phyloP scores from a whole-genome alignment of 2,329 filamentous ascomycete species.

The Penicillium sclerotigenum region DNA sequence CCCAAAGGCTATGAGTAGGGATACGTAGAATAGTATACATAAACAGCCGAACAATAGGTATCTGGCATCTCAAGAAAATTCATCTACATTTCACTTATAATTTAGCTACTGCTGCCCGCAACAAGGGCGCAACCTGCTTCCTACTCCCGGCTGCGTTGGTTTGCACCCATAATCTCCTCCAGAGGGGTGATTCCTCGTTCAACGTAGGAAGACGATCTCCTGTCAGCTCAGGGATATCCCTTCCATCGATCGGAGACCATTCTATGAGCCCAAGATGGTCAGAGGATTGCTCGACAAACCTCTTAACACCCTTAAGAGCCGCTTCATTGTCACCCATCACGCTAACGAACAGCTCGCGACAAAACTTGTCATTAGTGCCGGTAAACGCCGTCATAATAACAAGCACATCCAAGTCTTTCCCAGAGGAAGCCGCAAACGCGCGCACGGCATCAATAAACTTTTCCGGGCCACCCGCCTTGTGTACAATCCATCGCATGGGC shows the following conservation, averaged over 20 bases:
- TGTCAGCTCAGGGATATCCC: slow-evolving; percentile 16
- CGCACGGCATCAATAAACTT: slow-evolving; percentile 44
- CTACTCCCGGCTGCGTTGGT: slow-evolving; percentile 56
- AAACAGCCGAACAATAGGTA: no score
- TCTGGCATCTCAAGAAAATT: neutral
- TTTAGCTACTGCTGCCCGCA: slow-evolving; percentile 48
- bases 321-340: slow-evolving; percentile 38
- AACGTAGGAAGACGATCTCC: slow-evolving; percentile 17
- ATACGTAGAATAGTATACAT: no score
- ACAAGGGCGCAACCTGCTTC: slow-evolving; percentile 61
- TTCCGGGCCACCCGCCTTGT: slow-evolving; percentile 43
- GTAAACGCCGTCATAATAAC: slow-evolving; percentile 60
- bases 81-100: slow-evolving; percentile 9
- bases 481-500: slow-evolving; percentile 51
- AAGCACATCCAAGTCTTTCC: slow-evolving; percentile 51
- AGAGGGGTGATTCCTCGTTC: slow-evolving; percentile 28
- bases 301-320: slow-evolving; percentile 43
- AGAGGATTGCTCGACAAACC: slow-evolving; percentile 44
- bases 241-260: slow-evolving; percentile 30
- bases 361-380: slow-evolving; percentile 43
- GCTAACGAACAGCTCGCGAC: slow-evolving; percentile 53
- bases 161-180: slow-evolving; percentile 56
- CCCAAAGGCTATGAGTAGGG: neutral
- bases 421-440: slow-evolving; percentile 46
- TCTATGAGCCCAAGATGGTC: slow-evolving; percentile 44